Percentiles rank a stretch among this genome's conserved stretches.
Conservation (phyloP, 768 basidiomycete genomes). For the Pleurotus platypus region DNA sequence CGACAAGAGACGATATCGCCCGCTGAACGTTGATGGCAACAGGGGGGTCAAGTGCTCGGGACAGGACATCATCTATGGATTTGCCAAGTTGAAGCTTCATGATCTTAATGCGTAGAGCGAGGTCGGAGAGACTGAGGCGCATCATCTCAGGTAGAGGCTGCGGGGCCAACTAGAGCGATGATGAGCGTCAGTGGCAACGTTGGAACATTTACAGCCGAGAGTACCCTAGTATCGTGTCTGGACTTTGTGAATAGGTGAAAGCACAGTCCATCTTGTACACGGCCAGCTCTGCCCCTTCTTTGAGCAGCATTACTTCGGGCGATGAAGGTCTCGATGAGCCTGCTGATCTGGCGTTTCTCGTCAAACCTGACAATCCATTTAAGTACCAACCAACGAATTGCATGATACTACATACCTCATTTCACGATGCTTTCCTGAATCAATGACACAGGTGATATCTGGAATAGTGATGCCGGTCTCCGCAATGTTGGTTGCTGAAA, state of each 20-base stretch:
- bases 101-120: constrained; percentile 89
- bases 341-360: constrained; percentile 93
- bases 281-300: constrained; percentile 85
- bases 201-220: neutral
- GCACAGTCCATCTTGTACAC: constrained; percentile 84
- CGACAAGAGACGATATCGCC: constrained; percentile 87
- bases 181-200: neutral
- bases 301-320: constrained; percentile 91
- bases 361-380: constrained; percentile 61
- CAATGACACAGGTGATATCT: constrained; percentile 95
- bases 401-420: constrained; percentile 59
- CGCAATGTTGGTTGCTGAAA: constrained; percentile 82
- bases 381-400: neutral
- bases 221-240: constrained; percentile 74
- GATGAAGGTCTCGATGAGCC: constrained; percentile 87
- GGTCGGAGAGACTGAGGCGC: constrained; percentile 87
- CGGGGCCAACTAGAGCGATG: constrained; percentile 64
- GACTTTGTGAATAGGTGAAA: constrained; percentile 94
- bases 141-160: constrained; percentile 95
- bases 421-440: constrained; percentile 90
- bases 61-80: constrained; percentile 88
- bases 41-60: constrained; percentile 88
- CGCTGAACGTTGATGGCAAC: constrained; percentile 81
- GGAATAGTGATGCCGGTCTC: constrained; percentile 99
- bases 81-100: constrained; percentile 83